Evolutionary conservation across 306 rosid genomes (phyloP), one percentile per base, ranked within the genome.

Genomic region (Prinsepia uniflora): DNA sequence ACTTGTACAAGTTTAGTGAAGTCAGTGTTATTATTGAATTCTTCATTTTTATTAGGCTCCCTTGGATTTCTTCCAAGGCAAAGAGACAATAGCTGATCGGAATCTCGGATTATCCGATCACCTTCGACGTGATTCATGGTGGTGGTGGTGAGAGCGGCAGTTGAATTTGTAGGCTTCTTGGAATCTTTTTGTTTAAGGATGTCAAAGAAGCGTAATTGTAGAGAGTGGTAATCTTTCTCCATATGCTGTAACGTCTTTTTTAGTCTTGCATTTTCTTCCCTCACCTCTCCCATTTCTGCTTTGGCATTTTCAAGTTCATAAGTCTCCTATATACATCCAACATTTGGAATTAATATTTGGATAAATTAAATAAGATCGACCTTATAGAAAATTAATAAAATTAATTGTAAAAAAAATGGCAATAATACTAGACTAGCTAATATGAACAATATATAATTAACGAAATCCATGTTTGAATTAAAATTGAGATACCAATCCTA

Each of bases 11-110:
- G 58, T 48, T 55, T 79, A 12, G 56, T 71, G 2, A 39, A 20
- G n/a, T 6, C 17, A 20, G 4, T 63, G 53, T 8, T 40, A 15
- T 7, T 12, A 22, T 14, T 56, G 20, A 19, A 14, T 4, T 44
- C 64, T 9, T 30, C 53, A 8, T 60, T 65, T 17, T 20, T 50
- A 24, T 67, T 72, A 7, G 68, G 44, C 8, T 72, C 78, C 11
- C 56, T 72, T 22, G 81, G 81, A 67, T 76, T 76, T 73, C 76
- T 81, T 68, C 84, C 84, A 5, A 81, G 84, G 45, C 73, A 48
- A 20, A 81, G 84, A 48, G 84, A 81, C 53, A 81, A 76, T 12
- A 81, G 73, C 49, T 70, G 54, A 34, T 81, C 72, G 19, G 81
- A 36, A 48, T 81, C 84, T 72, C 76, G 69, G 19, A 39, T 67